Evolutionary conservation across 345 rosid species (phyloP), one percentile per base, ranked within the genome.

Genomic region (Eucalyptus cloeziana): DNA sequence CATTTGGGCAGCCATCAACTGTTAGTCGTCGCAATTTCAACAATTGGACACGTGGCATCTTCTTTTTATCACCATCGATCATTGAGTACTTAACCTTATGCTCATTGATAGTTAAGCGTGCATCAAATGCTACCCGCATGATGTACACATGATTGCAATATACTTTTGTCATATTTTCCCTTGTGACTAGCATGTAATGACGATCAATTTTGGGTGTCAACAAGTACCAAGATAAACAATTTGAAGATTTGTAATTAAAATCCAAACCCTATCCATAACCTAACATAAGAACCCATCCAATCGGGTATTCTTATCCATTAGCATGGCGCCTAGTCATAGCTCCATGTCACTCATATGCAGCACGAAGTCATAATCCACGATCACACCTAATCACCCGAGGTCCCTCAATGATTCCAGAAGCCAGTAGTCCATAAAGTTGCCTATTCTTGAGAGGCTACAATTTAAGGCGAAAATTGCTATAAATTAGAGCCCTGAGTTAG

Each of bases 271-370:
- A 69, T 69, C 44, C 44, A 17, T 33, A 69, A 69, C 5, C 5
- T 19, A 33, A 15, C 22, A 31, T 31, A 10, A 2, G 6, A 69
- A 69, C 24, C 80, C 43, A 69, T 69, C 43, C 22, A 4, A 4
- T 8, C 8, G 4, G 6, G 43, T 69, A 31, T 69, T 33, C 11
- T 17, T 69, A 19, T 31, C 43, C 22, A 69, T 69, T 8, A 37
- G 7, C 45, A 37, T 3, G 6, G 13, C 0, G 1, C 25, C 45
- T 37, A 37, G 0, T 5, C 45, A 37, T 22, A 33, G 13, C 45
- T 71, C 81, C 40, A 40, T 40, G 8, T 19, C 19, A 14, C 83
- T 71, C 27, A 6, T 37, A 11, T 71, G 81, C 13, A 12, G 6
- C 27, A 8, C 0, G 1, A 71, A 71, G 83, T 71, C 25, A 37